Evolutionary conservation across 1,284 basidiomycete species (phyloP).

Genomic region (Stygiomarasmius scandens): DNA sequence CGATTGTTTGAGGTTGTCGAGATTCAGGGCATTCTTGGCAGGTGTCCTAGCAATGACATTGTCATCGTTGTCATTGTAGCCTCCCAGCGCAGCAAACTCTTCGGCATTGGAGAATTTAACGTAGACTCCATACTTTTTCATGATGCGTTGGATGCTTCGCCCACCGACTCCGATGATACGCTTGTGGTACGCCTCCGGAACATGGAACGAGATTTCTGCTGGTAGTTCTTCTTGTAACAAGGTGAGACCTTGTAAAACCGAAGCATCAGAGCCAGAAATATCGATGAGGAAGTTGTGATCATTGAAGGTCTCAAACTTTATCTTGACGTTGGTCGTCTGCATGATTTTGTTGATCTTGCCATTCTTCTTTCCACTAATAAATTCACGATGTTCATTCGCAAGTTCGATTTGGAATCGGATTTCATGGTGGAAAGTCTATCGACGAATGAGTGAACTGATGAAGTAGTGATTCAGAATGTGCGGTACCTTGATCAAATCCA

Average conservation of each 20-base stretch:
- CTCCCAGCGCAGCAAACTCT: slow-evolving; percentile 93
- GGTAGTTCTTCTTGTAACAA: slow-evolving; percentile 96
- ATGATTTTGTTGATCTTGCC: slow-evolving; percentile 96
- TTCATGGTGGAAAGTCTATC: slow-evolving; percentile 90
- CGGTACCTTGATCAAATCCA: slow-evolving; percentile 86
- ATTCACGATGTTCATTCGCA: slow-evolving; percentile 97
- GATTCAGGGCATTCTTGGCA: slow-evolving; percentile 94
- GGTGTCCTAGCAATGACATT: slow-evolving; percentile 98
- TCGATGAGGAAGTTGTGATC: slow-evolving; percentile 99
- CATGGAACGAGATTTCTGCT: slow-evolving; percentile 99
- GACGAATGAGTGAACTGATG: background rate
- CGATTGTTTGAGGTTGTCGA: slow-evolving; percentile 94
- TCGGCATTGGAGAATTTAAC: slow-evolving; percentile 99
- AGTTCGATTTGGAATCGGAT: slow-evolving; percentile 99
- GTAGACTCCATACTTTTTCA: slow-evolving; percentile 99
- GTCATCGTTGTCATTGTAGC: slow-evolving; percentile 97
- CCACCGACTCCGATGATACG: slow-evolving; percentile 99
- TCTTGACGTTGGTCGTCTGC: slow-evolving; percentile 83
- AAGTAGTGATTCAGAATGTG: slow-evolving; percentile 1
- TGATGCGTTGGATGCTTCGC: slow-evolving; percentile 98
- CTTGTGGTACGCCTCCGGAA: slow-evolving; percentile 98
- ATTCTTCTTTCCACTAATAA: slow-evolving; percentile 98
- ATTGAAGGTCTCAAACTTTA: slow-evolving; percentile 99
- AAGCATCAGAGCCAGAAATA: slow-evolving; percentile 80
- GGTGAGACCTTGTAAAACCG: slow-evolving; percentile 86